phyloP scores from a whole-genome alignment of 495 filamentous ascomycete species.

The Neurospora intermedia region DNA sequence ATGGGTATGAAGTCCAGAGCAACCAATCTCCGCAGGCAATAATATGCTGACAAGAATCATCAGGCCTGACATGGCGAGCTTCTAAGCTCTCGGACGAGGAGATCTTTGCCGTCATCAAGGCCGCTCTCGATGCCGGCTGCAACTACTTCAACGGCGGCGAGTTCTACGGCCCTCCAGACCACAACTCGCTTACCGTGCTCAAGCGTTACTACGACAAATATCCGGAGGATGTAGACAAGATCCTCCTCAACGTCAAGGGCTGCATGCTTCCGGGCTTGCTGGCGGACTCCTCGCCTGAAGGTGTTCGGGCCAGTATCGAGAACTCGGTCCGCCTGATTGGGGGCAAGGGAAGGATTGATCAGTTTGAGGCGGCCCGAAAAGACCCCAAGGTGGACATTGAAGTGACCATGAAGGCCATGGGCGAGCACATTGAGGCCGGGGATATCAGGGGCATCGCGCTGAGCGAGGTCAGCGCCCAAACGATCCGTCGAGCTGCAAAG shows the following conservation, averaged over 20 bases:
- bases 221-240: conserved; percentile 55
- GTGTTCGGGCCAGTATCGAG: conserved; percentile 58
- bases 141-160: conserved; percentile 76
- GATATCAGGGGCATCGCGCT: conserved; percentile 68
- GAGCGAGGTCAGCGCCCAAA: conserved; percentile 62
- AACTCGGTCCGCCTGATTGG: conserved; percentile 51
- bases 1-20: conserved; percentile 31
- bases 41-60: not conserved
- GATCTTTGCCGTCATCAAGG: conserved; percentile 55
- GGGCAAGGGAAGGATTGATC: conserved; percentile 70
- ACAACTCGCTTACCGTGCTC: conserved; percentile 56
- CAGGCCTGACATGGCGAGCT: conserved; percentile 65
- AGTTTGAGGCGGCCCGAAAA: conserved; percentile 69
- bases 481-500: conserved; percentile 61
- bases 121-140: conserved; percentile 55
- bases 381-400: conserved; percentile 48
- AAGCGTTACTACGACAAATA: conserved; percentile 56
- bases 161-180: conserved; percentile 63
- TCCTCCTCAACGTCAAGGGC: conserved; percentile 57
- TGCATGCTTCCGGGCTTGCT: conserved; percentile 28
- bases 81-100: conserved; percentile 43
- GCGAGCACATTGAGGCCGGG: conserved; percentile 57
- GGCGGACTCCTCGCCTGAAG: conserved; percentile 48
- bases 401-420: conserved; percentile 39
- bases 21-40: not conserved